phyloP scores from a whole-genome alignment of 225 moss, liverwort and hornwort genomes.

The Pleurozium schreberi region DNA sequence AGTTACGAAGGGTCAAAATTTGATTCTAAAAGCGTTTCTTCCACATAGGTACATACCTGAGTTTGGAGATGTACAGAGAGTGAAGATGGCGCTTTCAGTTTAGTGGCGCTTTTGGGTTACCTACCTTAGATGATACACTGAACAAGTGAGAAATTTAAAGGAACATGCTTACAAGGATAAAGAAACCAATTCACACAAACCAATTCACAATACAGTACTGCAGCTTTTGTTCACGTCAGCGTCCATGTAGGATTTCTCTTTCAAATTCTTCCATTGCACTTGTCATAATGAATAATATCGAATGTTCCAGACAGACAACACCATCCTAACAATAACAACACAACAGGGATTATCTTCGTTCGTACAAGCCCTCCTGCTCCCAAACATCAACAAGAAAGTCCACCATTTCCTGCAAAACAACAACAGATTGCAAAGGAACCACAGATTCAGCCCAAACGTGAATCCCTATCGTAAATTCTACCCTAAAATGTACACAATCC shows the following conservation, averaged over 20 bases:
- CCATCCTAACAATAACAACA: neutral
- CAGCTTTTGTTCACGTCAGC: neutral
- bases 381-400: conserved; percentile 46
- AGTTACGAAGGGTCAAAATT: too few relatives aligned
- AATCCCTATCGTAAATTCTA: neutral
- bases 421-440: neutral
- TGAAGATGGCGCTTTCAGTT: too few relatives aligned
- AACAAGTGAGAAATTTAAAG: neutral
- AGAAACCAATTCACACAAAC: neutral
- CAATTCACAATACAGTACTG: neutral
- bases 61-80: too few relatives aligned
- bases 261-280: neutral
- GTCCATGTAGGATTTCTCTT: neutral
- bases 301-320: neutral
- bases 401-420: conserved; percentile 34
- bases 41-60: too few relatives aligned
- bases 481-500: neutral
- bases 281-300: neutral
- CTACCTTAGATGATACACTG: too few relatives aligned
- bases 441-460: neutral
- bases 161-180: neutral
- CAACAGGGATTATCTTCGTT: conserved; percentile 22
- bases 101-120: too few relatives aligned
- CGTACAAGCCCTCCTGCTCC: conserved; percentile 48
- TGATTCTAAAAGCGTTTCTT: too few relatives aligned